phyloP scores from a whole-genome alignment of 768 basidiomycete species.

The Heimioporus sp. region DNA sequence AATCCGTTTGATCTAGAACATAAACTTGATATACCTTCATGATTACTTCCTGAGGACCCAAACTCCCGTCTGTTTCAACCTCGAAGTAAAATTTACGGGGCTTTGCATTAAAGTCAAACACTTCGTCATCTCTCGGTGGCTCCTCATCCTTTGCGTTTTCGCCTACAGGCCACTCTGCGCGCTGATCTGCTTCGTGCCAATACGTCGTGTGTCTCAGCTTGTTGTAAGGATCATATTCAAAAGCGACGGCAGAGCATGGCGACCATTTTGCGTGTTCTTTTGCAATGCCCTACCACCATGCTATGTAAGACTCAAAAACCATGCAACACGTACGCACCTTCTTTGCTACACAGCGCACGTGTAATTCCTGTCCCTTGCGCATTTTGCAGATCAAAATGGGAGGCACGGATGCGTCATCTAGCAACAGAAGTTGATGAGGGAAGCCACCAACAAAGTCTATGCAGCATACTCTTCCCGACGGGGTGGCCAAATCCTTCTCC shows the following conservation, averaged over 20 bases:
- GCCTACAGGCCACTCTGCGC: slow-evolving; percentile 88
- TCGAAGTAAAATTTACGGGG: slow-evolving; percentile 92
- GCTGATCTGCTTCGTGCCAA: slow-evolving; percentile 86
- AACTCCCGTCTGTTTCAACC: slow-evolving; percentile 91
- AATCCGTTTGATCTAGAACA: neutral
- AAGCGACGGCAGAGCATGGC: slow-evolving; percentile 90
- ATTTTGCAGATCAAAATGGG: slow-evolving; percentile 90
- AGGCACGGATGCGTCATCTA: slow-evolving; percentile 57
- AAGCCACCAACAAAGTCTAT: neutral
- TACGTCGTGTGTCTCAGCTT: slow-evolving; percentile 93
- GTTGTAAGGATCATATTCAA: slow-evolving; percentile 98
- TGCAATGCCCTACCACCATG: slow-evolving; percentile 75
- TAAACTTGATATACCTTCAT: slow-evolving; percentile 57
- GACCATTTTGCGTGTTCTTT: slow-evolving; percentile 99
- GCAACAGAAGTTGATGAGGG: slow-evolving; percentile 3
- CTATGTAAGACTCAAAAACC: neutral
- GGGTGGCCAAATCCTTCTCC: slow-evolving; percentile 76
- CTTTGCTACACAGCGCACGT: slow-evolving; percentile 82
- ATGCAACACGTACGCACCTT: slow-evolving; percentile 55
- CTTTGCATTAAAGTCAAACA: slow-evolving; percentile 86
- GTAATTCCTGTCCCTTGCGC: slow-evolving; percentile 90
- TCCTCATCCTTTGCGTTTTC: slow-evolving; percentile 86
- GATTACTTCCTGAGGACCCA: slow-evolving; percentile 86
- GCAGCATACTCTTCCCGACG: slow-evolving; percentile 72
- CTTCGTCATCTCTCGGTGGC: slow-evolving; percentile 71